Evolutionary conservation across 2,329 filamentous ascomycete species (phyloP).

Genomic region (Penicillium expansum): DNA sequence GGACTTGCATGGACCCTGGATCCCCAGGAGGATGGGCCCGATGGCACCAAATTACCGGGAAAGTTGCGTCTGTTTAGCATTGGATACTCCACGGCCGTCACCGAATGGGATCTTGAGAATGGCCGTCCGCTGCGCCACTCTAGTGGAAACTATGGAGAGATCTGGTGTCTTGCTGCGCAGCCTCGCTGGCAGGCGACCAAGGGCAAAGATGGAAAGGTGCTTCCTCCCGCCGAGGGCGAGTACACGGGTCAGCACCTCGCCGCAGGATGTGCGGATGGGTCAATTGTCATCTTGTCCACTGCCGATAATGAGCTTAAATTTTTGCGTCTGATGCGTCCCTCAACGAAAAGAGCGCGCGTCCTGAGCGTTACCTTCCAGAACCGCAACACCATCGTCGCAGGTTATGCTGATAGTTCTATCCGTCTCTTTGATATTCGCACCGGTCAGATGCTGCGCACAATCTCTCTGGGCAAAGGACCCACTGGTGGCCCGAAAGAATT

Average conservation of each 20-base stretch:
- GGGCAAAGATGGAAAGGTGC: conserved; percentile 36
- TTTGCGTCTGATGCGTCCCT: conserved; percentile 70
- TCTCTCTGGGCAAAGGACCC: conserved; percentile 80
- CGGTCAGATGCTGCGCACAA: conserved; percentile 71
- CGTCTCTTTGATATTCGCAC: conserved; percentile 83
- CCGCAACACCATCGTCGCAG: conserved; percentile 76
- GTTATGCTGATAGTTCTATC: conserved; percentile 95
- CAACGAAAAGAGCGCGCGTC: conserved; percentile 81
- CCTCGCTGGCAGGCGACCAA: conserved; percentile 54
- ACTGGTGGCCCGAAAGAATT: conserved; percentile 76
- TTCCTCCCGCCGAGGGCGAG: conserved; percentile 38
- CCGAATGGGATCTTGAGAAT: conserved; percentile 88
- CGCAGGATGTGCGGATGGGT: conserved; percentile 86
- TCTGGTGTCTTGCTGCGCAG: conserved; percentile 93
- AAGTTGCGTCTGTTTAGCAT: conserved; percentile 90
- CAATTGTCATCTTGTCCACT: conserved; percentile 81
- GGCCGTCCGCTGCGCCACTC: conserved; percentile 76
- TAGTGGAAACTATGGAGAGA: conserved; percentile 89
- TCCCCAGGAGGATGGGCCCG: conserved; percentile 61
- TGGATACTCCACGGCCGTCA: conserved; percentile 86
- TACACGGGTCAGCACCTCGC: conserved; percentile 64
- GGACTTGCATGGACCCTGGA: conserved; percentile 90
- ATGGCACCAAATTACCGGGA: conserved; percentile 62
- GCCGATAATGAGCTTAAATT: conserved; percentile 81
- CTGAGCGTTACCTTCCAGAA: conserved; percentile 90